phyloP scores from a whole-genome alignment of 768 basidiomycete genomes.

The Pleurotus platypus region DNA sequence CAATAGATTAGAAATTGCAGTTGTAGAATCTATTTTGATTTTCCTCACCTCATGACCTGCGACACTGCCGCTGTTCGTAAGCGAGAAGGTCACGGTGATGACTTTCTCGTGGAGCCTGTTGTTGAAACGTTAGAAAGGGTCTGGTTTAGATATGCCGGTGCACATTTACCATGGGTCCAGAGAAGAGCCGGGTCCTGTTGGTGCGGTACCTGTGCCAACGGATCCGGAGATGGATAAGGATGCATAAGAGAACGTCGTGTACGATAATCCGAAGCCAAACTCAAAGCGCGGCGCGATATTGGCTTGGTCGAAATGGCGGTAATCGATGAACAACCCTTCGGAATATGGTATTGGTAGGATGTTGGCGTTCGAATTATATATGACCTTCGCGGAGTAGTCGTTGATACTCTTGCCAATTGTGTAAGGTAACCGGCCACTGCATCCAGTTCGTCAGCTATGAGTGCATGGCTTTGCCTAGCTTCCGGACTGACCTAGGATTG shows the following conservation, averaged over 20 bases:
- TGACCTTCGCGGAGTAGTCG: slow-evolving; percentile 58
- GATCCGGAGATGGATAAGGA: slow-evolving; percentile 38
- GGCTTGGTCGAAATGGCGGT: slow-evolving; percentile 52
- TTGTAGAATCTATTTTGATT: too few species aligned
- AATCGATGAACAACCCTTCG: slow-evolving; percentile 57
- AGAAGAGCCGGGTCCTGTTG: slow-evolving; percentile 45
- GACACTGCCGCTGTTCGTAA: slow-evolving; percentile 50
- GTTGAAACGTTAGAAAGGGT: too few species aligned
- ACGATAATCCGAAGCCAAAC: slow-evolving; percentile 51
- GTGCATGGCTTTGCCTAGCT: neutral
- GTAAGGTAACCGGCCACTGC: slow-evolving; percentile 41
- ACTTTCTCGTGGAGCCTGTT: slow-evolving; percentile 47
- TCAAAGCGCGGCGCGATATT: slow-evolving; percentile 45
- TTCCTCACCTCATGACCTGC: slow-evolving; percentile 50
- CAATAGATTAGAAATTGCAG: neutral
- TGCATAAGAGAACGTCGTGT: slow-evolving; percentile 54
- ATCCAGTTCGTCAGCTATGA: neutral
- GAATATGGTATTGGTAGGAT: slow-evolving; percentile 51
- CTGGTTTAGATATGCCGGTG: neutral
- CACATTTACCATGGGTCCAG: slow-evolving; percentile 45
- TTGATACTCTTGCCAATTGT: slow-evolving; percentile 49
- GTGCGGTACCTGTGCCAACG: slow-evolving; percentile 36
- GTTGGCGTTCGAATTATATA: slow-evolving; percentile 28
- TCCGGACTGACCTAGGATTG: slow-evolving; percentile 45
- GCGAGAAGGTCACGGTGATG: slow-evolving; percentile 47